Evolutionary conservation across 2,329 filamentous ascomycete species (phyloP), one percentile per base, ranked within the genome.

Genomic region (Erysiphe neolycopersici): DNA sequence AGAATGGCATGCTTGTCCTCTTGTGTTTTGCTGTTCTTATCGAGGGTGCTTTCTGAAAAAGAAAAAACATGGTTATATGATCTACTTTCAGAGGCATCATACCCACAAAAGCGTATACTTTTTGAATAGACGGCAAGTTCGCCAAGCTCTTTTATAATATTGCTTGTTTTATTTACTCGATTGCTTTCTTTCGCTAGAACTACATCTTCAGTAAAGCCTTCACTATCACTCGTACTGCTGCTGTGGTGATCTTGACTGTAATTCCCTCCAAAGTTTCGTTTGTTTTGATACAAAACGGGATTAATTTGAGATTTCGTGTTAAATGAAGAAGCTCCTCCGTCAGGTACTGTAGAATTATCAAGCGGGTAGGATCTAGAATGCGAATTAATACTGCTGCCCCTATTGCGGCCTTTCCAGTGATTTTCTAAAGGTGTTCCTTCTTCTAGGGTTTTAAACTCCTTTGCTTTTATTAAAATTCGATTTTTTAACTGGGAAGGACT

Each of bases 31-130:
- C 76, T 84, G 53, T 89, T 72, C 54, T 74, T 79, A 52, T 82
- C 74, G 53, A 94, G 94, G 5, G 77, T 83, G 45, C 76, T 74
- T 62, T 98, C 89, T 57, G 83, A 82, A 61, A 95, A 84, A 0
- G 89, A 95, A 59, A 89, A 85, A 52, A 95, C 81, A 61, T 98
- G 89, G 59, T 95, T 95, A 64, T 75, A 89, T 37, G 73, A 73
- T 61, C 82, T 83, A 52, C 83, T 85, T 47, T 87, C 81, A 0
- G 75, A 64, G 12, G 71, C 69, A 45, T 76, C 73, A 55, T 93
- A 93, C 37, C 81, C 79, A 31, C 71, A 70, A 58, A 89, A 93
- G 57, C 91, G 93, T 59, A 93, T 63, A 0, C 73, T 73, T 8
- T 67, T 67, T 53, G 71, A 74, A 54, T 77, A 77, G 2, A 95